Conservation (phyloP, 768 basidiomycete species). For the Collybia sp. region DNA sequence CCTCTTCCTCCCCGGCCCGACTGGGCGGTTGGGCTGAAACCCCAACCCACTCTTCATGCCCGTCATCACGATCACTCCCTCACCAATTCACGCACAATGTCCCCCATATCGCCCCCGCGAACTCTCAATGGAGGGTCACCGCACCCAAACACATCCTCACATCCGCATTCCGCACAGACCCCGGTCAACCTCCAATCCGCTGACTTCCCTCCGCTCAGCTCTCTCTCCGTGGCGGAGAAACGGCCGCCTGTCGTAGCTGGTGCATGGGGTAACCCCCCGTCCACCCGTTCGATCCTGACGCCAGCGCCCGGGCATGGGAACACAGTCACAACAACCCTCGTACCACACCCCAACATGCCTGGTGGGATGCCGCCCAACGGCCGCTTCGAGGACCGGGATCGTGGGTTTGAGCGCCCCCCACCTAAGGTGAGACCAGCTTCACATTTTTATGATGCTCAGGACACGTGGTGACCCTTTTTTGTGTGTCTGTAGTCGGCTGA, state of each 20-base stretch:
- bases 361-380: slow-evolving; percentile 14
- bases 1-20: slow-evolving; percentile 82
- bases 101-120: slow-evolving; percentile 36
- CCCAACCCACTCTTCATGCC: slow-evolving; percentile 61
- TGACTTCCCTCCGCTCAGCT: slow-evolving; percentile 69
- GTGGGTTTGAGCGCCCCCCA: slow-evolving; percentile 40
- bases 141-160: slow-evolving; percentile 19
- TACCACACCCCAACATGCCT: slow-evolving; percentile 27
- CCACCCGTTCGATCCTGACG: slow-evolving; percentile 46
- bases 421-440: slow-evolving; percentile 35
- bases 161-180: slow-evolving; percentile 24
- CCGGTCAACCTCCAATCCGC: slow-evolving; percentile 44
- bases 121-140: slow-evolving; percentile 27
- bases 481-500: slow-evolving; percentile 20
- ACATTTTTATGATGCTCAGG: not conserved
- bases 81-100: slow-evolving; percentile 33
- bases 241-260: slow-evolving; percentile 52
- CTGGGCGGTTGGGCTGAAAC: slow-evolving; percentile 84
- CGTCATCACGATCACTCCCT: slow-evolving; percentile 51
- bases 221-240: slow-evolving; percentile 41
- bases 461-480: not conserved
- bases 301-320: slow-evolving; percentile 21
- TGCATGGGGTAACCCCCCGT: slow-evolving; percentile 65
- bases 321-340: slow-evolving; percentile 24
- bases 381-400: slow-evolving; percentile 42